These are phyloP conservation scores for Vanderwaltozyma yarrowii DNA, from an alignment of 805 yeast species.

Conservation along the genomic window DNA sequence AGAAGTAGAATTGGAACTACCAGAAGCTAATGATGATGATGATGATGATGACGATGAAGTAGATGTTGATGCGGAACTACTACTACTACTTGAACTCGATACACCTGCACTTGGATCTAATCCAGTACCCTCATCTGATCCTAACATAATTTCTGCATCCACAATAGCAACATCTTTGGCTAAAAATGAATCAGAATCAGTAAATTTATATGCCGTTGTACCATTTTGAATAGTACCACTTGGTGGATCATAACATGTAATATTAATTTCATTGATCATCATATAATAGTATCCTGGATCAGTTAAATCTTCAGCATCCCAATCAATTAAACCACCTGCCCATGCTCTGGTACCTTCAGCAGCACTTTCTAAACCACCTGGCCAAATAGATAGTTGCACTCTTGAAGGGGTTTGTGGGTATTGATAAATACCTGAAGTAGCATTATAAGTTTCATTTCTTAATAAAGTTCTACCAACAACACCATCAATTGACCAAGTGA, in stretches of 20 bases:
- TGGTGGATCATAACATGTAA: slow-evolving; percentile 71
- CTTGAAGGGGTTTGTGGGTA: slow-evolving; percentile 71
- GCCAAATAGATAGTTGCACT: slow-evolving; percentile 69
- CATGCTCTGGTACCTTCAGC: slow-evolving; percentile 60
- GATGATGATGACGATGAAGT: slow-evolving; percentile 2
- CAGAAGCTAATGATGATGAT: slow-evolving; percentile 2
- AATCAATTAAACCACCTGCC: slow-evolving; percentile 83
- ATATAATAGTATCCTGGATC: slow-evolving; percentile 78
- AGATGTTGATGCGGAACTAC: neutral
- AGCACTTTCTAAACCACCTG: slow-evolving; percentile 51
- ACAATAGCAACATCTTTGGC: slow-evolving; percentile 48
- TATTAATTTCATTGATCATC: slow-evolving; percentile 45
- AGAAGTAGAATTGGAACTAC: neutral
- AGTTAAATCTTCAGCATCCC: slow-evolving; percentile 67
- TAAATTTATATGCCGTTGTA: slow-evolving; percentile 43
- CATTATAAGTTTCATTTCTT: slow-evolving; percentile 50
- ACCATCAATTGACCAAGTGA: slow-evolving; percentile 71
- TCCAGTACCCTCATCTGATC: slow-evolving; percentile 55
- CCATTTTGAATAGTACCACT: slow-evolving; percentile 37
- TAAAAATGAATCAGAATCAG: slow-evolving; percentile 36
- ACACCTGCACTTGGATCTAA: slow-evolving; percentile 34
- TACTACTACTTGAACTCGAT: neutral
- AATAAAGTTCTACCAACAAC: slow-evolving; percentile 51
- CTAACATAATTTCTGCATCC: slow-evolving; percentile 50
- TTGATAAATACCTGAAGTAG: slow-evolving; percentile 44